These are phyloP conservation scores for Voacanga thouarsii DNA, from an alignment of 257 asterid species.

Conservation along the genomic window DNA sequence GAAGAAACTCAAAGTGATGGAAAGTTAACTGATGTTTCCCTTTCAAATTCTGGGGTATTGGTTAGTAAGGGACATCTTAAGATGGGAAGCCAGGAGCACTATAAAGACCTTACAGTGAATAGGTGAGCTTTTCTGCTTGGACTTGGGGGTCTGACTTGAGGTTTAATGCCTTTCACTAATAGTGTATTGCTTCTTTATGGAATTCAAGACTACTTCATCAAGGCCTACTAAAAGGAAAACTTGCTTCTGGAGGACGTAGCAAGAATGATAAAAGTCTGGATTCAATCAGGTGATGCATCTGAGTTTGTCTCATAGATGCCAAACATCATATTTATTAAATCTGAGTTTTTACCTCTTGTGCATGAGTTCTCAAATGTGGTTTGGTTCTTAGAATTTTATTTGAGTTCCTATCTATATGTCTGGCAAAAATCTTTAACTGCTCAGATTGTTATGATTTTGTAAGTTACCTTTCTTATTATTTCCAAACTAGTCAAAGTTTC, in stretches of 20 bases:
- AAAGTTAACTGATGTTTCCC: conserved; percentile 32
- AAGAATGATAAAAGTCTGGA: conserved; percentile 8
- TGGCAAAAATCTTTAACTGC: background rate
- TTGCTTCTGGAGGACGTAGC: conserved; percentile 4
- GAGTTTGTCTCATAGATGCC: background rate
- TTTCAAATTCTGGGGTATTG: conserved; percentile 34
- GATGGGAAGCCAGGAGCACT: conserved; percentile 35
- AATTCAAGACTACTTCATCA: conserved; percentile 5
- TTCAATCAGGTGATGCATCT: conserved; percentile 5
- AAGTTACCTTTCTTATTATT: background rate
- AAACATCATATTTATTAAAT: background rate
- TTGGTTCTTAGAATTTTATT: background rate
- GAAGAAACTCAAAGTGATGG: conserved; percentile 26
- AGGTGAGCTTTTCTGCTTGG: conserved; percentile 42
- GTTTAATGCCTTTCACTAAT: background rate
- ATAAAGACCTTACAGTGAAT: conserved; percentile 22
- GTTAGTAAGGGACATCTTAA: conserved; percentile 39
- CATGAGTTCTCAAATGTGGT: background rate
- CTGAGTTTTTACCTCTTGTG: background rate
- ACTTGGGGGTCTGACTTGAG: background rate
- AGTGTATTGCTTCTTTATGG: background rate
- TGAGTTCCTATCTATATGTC: background rate
- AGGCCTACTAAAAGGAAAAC: conserved; percentile 6
- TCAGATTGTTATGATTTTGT: background rate
- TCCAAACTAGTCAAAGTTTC: background rate